phyloP scores from a whole-genome alignment of 2,329 filamentous ascomycete species.

The Onygena corvina region DNA sequence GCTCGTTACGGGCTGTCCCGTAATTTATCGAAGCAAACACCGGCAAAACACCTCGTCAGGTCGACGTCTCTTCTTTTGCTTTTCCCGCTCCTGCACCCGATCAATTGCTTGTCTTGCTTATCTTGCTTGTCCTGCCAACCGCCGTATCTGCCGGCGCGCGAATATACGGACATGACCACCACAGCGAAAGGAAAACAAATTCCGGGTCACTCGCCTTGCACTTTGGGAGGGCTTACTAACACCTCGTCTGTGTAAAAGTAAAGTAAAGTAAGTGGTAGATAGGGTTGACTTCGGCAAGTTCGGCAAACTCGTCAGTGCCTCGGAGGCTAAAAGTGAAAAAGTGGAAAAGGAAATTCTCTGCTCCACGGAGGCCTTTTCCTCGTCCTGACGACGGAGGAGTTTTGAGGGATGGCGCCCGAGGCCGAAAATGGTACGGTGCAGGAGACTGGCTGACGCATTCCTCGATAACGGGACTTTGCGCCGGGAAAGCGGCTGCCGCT shows the following conservation, averaged over 20 bases:
- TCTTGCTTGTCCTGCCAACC: not conserved
- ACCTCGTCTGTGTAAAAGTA: no score
- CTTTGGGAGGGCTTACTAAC: not conserved
- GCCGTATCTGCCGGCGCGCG: no score
- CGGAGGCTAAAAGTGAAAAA: not conserved
- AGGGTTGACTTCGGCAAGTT: not conserved
- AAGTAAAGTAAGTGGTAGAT: no score
- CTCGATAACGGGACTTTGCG: not conserved
- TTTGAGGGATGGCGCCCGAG: no score
- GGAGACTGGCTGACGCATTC: no score
- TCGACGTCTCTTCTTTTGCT: not conserved
- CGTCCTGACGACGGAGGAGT: no score
- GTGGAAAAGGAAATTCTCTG: not conserved
- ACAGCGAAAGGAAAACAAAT: not conserved
- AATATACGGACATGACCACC: no score
- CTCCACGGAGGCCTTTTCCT: not conserved
- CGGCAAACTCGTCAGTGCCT: constrained; percentile 1
- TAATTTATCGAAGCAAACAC: not conserved
- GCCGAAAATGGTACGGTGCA: no score
- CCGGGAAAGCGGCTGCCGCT: not conserved
- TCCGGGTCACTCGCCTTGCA: not conserved
- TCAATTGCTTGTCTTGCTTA: constrained; percentile 6
- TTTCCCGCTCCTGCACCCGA: not conserved
- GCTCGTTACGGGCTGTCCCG: not conserved
- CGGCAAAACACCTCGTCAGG: no score